Evolutionary conservation across 805 yeast species (phyloP), one percentile per base, ranked within the genome.

Genomic region (Kodamaea neixiangensis): DNA sequence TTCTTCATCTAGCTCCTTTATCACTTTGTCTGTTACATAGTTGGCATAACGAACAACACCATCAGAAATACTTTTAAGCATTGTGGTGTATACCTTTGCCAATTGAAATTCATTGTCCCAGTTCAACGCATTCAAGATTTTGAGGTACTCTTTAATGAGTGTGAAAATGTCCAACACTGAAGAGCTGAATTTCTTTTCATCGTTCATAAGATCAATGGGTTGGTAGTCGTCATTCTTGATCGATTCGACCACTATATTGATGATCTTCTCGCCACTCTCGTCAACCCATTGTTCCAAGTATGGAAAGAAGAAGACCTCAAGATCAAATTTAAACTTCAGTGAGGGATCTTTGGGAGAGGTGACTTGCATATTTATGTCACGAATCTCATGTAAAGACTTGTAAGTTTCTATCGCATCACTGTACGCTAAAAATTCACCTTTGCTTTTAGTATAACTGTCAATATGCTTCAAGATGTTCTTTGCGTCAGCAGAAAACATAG

Each of bases 111-210:
- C 78, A 61, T 87, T 76, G 13, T 70, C 67, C 97, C 97, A 92
- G 15, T 78, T 71, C 40, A 89, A 76, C 3, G 75, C 76, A 13
- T 74, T 74, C 42, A 92, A 69, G n/a, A 88, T 73, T 3, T 72
- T 67, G 17, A 88, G 62, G 10, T 82, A 77, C 48, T 83, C 83
- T 52, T 78, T 78, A 33, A 87, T 76, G 63, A 87, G 73, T 7
- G 81, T 75, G 64, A 87, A 86, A 11, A 87, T 76, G 62, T 88
- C 94, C 18, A 79, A 62, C 1, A 86, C 87, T 0, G 93, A 87
- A 1, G 81, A 71, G 53, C 89, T 83, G 59, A 75, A 69, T 49
- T 71, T 71, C 53, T 71, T 70, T 1, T 66, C 70, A 41, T 74
- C 71, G 1, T 64, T 70, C 1, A 68, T 64, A 17, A 71, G 50